A percentile compares a stretch with the other conserved stretches of the same genome.
Evolutionary conservation across 805 yeast species (phyloP).

Genomic region (Middelhovenomyces tepae): DNA sequence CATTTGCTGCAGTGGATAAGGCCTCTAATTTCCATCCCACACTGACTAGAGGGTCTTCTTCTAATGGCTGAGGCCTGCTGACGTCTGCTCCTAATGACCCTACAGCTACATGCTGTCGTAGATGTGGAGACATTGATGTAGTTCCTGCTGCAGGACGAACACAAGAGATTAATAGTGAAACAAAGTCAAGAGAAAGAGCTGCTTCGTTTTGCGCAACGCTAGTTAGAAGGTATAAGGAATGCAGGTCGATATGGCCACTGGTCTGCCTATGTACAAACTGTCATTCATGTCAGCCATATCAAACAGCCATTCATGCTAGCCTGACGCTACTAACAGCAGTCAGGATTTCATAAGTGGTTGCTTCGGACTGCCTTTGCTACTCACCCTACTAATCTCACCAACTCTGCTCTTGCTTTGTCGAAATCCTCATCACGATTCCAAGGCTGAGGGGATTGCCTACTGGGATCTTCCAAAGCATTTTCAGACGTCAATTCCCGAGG

Average conservation of each 20-base stretch:
- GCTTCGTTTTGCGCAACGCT: constrained; percentile 77
- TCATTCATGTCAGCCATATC: too few relatives aligned
- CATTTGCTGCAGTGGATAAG: constrained; percentile 43
- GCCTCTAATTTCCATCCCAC: constrained; percentile 83
- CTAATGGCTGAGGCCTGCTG: constrained; percentile 16
- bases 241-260: too few relatives aligned
- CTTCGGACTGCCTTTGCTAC: too few relatives aligned
- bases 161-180: constrained; percentile 71
- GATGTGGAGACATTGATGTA: constrained; percentile 79
- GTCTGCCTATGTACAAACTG: too few relatives aligned
- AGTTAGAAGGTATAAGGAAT: constrained; percentile 18
- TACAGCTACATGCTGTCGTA: constrained; percentile 62
- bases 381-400: too few relatives aligned
- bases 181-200: constrained; percentile 77
- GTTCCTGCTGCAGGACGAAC: constrained; percentile 80
- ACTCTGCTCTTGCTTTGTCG: too few relatives aligned
- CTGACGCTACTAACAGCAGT: too few relatives aligned
- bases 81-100: constrained; percentile 51
- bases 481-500: neutral
- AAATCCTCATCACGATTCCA: neutral
- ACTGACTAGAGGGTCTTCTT: constrained; percentile 36
- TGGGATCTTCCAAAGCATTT: neutral
- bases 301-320: too few relatives aligned
- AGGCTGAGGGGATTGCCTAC: neutral
- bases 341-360: too few relatives aligned